Base-by-base conservation (phyloP, 208 protist genomes). In the Porcisia hertigi region DNA sequence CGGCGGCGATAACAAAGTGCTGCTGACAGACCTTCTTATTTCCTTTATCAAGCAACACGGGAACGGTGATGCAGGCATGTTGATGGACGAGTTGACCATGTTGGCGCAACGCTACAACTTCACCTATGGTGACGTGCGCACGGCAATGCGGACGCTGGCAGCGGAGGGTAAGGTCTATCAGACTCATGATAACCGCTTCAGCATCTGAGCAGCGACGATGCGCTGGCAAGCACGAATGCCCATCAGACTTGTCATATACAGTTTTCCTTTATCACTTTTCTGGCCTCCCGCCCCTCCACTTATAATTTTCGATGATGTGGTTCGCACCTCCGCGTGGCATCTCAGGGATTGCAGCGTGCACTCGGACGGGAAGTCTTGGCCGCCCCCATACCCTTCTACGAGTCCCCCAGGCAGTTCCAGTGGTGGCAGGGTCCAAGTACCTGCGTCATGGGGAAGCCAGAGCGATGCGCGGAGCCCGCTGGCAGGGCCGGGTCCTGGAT, bases 171-270 rank as follows among this genome's bases (percentile, higher is more conserved):
- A 86, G n/a, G 82, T 95, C 8, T 97, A 92, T 70, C 88, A 97
- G 75, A 94, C 88, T 54, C 91, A 97, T 71, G 91, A 97, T 73
- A 92, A 90, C 79, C 83, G 89, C 55, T 97, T 94, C 77, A 92
- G 89, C 63, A 88, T 94, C 69, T 96, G 84, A 88, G 12, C 2
- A 58, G 39, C 77, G 23, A 20, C 47, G n/a, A n/a, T n/a, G 12
- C 20, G 20, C 12, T 1, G 39, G 5, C 14, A 23, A 30, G n/a
- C 67, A 72, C 1, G 49, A 41, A n/a, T 43, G 23, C 41, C 30
- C 1, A 6, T 9, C 23, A 18, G 23, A 54, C 67, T 7, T 4
- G 1, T 57, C 49, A 36, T 23, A 3, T 45, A 1, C 18, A 23
- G 18, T 65, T 36, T 4, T n/a, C 34, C 7, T 2, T 7, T 41